Conservation (phyloP, 257 asterid genomes). For the Primulina eburnea region DNA sequence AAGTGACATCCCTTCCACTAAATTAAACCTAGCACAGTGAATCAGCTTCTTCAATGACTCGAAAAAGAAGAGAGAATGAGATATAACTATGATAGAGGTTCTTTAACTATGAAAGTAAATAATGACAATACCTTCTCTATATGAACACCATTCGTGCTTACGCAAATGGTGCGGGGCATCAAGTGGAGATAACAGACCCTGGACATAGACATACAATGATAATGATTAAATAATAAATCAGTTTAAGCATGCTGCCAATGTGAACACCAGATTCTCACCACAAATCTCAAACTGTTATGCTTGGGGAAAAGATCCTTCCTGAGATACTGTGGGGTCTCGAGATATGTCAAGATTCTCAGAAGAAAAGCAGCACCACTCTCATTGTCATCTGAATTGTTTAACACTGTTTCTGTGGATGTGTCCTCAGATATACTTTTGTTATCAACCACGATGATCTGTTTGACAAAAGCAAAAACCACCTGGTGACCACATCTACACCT, state of each 20-base stretch:
- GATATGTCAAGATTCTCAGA: slow-evolving; percentile 75
- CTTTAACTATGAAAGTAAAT: neutral
- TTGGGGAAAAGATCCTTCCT: slow-evolving; percentile 84
- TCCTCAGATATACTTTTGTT: slow-evolving; percentile 37
- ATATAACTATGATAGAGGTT: neutral
- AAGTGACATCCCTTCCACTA: neutral
- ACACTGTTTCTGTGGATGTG: slow-evolving; percentile 36
- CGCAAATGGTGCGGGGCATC: slow-evolving; percentile 63
- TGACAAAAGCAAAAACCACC: neutral
- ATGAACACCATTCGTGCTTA: slow-evolving; percentile 53
- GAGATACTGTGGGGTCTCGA: slow-evolving; percentile 97
- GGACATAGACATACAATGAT: slow-evolving; percentile 5
- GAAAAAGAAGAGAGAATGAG: too few species aligned
- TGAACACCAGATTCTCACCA: slow-evolving; percentile 49
- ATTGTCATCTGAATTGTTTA: slow-evolving; percentile 45
- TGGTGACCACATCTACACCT: neutral
- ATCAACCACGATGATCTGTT: neutral
- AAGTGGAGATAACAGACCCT: slow-evolving; percentile 52
- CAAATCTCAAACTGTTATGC: slow-evolving; percentile 81
- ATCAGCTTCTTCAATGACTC: neutral
- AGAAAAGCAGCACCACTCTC: slow-evolving; percentile 85
- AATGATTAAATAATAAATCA: neutral
- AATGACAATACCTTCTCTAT: slow-evolving; percentile 41
- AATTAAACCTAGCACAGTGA: neutral
- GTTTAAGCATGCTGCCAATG: neutral